Evolutionary conservation across 768 basidiomycete genomes (phyloP), one percentile per base, ranked within the genome.

Genomic region (Phanerochaete carnosa): DNA sequence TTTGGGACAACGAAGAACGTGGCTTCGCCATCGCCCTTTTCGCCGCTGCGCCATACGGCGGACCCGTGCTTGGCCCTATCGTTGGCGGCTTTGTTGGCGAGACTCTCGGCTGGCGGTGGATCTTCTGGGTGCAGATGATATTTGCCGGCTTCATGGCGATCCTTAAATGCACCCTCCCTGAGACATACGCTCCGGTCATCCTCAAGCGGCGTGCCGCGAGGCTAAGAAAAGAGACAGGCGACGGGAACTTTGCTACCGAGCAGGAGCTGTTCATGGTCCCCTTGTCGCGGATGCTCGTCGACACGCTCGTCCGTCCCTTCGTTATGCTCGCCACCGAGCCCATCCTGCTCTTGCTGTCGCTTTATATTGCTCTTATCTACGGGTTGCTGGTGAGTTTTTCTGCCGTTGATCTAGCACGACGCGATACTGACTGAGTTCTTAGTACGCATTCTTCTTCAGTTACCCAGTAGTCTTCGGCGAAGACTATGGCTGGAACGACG

Each of bases 61-160:
- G 75, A 25, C 79, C 79, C 8, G 75, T 81, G 0, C 47, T 83
- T 30, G 86, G 85, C 2, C 87, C 82, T 6, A 77, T 83, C 57
- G 74, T 80, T 23, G 82, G 80, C 54, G 79, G 79, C 13, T 77
- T 77, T 55, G 77, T 80, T 57, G 74, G 77, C 15, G 76, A 78
- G 59, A 72, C 66, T 39, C 58, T 76, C 35, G 78, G 78, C 23
- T 75, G 74, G 75, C 68, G 74, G 9, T 74, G 73, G 73, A 73
- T 75, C 30, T 61, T 74, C 53, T 75, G 74, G 73, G 73, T 72
- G 28, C 47, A 64, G 46, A 73, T 78, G 69, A 75, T 79, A 62
- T 76, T 79, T 62, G 74, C 77, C 0, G 73, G 69, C 11, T 68
- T 73, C 39, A 70, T 77, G 26, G 43, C 61, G 12, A 23, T 66